Percentiles rank a stretch among this genome's conserved stretches.
phyloP scores from a whole-genome alignment of 1,284 basidiomycete genomes.

The Cryptococcus jaspeensis region DNA sequence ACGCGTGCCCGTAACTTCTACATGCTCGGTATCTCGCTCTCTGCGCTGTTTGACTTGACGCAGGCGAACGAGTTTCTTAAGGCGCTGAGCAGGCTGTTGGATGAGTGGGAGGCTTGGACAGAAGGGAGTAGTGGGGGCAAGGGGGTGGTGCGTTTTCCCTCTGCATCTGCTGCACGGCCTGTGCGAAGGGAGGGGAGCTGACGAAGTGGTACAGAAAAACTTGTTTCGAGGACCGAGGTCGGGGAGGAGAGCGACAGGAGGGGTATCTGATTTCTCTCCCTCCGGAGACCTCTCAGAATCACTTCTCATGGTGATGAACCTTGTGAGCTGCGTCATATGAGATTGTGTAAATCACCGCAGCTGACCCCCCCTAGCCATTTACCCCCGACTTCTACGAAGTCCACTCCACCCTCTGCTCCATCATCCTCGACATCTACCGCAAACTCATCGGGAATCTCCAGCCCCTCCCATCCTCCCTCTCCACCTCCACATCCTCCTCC shows the following conservation, averaged over 20 bases:
- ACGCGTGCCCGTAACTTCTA: slow-evolving; percentile 48
- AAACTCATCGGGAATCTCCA: slow-evolving; percentile 47
- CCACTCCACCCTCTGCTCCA: slow-evolving; percentile 53
- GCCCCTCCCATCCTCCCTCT: slow-evolving; percentile 13
- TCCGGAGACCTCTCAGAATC: slow-evolving; percentile 28
- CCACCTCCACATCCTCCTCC: slow-evolving; percentile 2
- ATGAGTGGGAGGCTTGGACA: slow-evolving; percentile 53
- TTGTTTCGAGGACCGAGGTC: slow-evolving; percentile 36
- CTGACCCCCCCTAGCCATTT: slow-evolving; percentile 49
- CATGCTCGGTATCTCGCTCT: slow-evolving; percentile 53
- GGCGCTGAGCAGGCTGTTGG: slow-evolving; percentile 47
- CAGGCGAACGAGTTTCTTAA: slow-evolving; percentile 49
- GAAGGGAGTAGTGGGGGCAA: slow-evolving; percentile 46
- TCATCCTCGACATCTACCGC: slow-evolving; percentile 54
- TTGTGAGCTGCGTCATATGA: slow-evolving; percentile 41
- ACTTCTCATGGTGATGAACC: slow-evolving; percentile 50
- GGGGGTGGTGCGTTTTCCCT: slow-evolving; percentile 38
- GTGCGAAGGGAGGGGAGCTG: background rate
- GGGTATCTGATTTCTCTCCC: slow-evolving; percentile 13
- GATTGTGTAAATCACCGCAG: background rate
- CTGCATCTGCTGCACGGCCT: background rate
- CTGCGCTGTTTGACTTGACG: slow-evolving; percentile 51
- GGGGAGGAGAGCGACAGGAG: slow-evolving; percentile 13
- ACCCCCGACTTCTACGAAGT: slow-evolving; percentile 55
- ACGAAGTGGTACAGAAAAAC: slow-evolving; percentile 30